These are phyloP conservation scores for Paraglomus brasilianum DNA, from an alignment of 192 early-diverging fungal species.

Conservation along the genomic window DNA sequence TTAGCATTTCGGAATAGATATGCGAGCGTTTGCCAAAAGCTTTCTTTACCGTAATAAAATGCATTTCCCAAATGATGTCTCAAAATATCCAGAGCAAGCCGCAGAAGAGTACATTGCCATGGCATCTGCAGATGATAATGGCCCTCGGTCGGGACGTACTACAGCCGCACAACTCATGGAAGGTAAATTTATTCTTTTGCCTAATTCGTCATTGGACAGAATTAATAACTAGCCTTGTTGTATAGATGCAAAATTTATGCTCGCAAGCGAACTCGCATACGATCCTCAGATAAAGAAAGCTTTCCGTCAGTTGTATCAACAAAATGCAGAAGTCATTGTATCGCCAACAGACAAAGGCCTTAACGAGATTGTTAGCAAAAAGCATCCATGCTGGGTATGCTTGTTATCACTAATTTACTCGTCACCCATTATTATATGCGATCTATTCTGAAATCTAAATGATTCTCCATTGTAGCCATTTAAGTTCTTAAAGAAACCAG, in stretches of 20 bases:
- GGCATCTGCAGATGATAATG: slow-evolving; percentile 48
- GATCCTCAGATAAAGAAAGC: slow-evolving; percentile 80
- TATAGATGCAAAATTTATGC: slow-evolving; percentile 63
- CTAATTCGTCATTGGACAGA: slow-evolving; percentile 6
- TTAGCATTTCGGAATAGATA: slow-evolving; percentile 49
- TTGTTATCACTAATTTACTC: slow-evolving; percentile 32
- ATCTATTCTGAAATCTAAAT: background rate
- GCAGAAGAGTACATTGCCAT: slow-evolving; percentile 57
- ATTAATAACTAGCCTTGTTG: background rate
- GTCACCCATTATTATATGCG: background rate
- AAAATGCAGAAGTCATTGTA: slow-evolving; percentile 67
- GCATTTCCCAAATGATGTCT: slow-evolving; percentile 63
- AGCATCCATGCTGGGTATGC: slow-evolving; percentile 61
- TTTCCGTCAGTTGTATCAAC: slow-evolving; percentile 69
- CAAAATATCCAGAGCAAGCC: slow-evolving; percentile 48
- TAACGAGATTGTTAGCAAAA: slow-evolving; percentile 64
- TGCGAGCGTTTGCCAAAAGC: slow-evolving; percentile 63
- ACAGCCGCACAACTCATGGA: background rate
- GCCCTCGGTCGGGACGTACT: slow-evolving; percentile 41
- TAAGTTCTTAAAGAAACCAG: slow-evolving; percentile 83
- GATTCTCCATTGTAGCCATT: slow-evolving; percentile 54
- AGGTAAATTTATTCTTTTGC: slow-evolving; percentile 22
- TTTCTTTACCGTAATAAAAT: slow-evolving; percentile 51
- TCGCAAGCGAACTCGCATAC: slow-evolving; percentile 72
- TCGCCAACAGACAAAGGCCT: slow-evolving; percentile 80